These are phyloP conservation scores for Emydomyces testavorans DNA, from an alignment of 2,329 filamentous ascomycete genomes.

Conservation along the genomic window DNA sequence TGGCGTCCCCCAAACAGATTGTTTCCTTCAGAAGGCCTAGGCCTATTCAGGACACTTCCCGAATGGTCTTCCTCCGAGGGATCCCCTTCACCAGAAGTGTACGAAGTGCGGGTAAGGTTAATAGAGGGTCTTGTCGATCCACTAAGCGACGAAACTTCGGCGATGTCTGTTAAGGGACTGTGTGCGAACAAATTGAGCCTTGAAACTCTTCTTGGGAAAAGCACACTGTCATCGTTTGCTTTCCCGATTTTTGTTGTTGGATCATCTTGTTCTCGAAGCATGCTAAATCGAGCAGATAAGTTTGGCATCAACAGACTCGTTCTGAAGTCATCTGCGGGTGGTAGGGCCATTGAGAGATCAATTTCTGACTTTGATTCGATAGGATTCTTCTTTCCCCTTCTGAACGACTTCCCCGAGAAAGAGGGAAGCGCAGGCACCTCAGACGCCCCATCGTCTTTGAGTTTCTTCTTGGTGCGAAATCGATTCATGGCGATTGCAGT, in stretches of 20 bases:
- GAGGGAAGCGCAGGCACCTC: conserved; percentile 22
- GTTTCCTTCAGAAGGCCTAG: conserved; percentile 78
- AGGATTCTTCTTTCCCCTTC: conserved; percentile 44
- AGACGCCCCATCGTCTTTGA: conserved; percentile 21
- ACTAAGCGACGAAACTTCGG: conserved; percentile 74
- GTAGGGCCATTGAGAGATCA: conserved; percentile 62
- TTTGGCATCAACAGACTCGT: conserved; percentile 95
- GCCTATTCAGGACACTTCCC: conserved; percentile 66
- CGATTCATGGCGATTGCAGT: conserved; percentile 30
- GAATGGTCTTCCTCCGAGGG: conserved; percentile 52
- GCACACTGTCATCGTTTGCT: conserved; percentile 86
- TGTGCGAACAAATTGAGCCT: conserved; percentile 62
- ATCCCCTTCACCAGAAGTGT: conserved; percentile 49
- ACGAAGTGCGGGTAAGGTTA: conserved; percentile 52
- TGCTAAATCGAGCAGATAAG: conserved; percentile 88
- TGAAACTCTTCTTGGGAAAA: conserved; percentile 71
- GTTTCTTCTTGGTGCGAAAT: conserved; percentile 34
- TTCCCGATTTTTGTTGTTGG: conserved; percentile 81
- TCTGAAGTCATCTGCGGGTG: conserved; percentile 77
- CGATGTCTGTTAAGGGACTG: conserved; percentile 64
- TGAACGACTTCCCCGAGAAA: conserved; percentile 32
- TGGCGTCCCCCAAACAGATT: conserved; percentile 88
- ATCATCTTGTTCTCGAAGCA: conserved; percentile 90
- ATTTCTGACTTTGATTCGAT: conserved; percentile 48
- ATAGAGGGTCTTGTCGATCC: conserved; percentile 48